Evolutionary conservation across 2,329 filamentous ascomycete species (phyloP).

Genomic region (Fusarium agapanthi): DNA sequence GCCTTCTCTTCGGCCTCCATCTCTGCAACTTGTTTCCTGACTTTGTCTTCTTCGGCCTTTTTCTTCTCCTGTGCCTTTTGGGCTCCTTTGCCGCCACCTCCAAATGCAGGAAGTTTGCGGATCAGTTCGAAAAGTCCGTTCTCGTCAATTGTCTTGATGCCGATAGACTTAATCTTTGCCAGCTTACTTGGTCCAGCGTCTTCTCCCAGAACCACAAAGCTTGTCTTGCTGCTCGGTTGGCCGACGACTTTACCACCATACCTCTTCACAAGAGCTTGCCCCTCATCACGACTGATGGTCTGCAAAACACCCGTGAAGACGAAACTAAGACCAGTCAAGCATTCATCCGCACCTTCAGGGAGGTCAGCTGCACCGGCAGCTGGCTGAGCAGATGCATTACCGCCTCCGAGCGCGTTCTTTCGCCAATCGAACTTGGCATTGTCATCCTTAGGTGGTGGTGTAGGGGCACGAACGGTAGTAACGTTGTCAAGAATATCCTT

Average conservation of each 20-base stretch:
- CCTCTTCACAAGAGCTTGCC: constrained; percentile 84
- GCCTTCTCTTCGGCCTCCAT: constrained; percentile 84
- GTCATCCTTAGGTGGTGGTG: constrained; percentile 77
- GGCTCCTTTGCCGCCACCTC: constrained; percentile 87
- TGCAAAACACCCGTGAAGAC: constrained; percentile 93
- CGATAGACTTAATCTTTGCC: constrained; percentile 79
- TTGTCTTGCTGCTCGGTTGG: constrained; percentile 91
- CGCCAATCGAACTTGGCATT: constrained; percentile 84
- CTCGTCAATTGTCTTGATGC: constrained; percentile 93
- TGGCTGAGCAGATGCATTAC: constrained; percentile 68
- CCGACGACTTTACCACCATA: constrained; percentile 92
- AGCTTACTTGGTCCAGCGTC: constrained; percentile 96
- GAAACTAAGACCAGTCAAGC: constrained; percentile 87
- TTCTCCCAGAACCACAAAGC: constrained; percentile 87
- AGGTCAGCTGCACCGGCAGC: constrained; percentile 73
- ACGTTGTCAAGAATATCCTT: constrained; percentile 90
- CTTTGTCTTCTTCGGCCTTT: constrained; percentile 83
- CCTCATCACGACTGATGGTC: constrained; percentile 84
- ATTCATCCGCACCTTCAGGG: constrained; percentile 86
- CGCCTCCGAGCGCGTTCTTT: constrained; percentile 65
- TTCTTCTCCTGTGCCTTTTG: constrained; percentile 87
- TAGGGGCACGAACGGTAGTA: constrained; percentile 81
- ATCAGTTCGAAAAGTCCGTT: constrained; percentile 91
- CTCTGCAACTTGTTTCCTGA: constrained; percentile 80
- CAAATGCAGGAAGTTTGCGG: constrained; percentile 79